Evolutionary conservation across 106 monocot genomes (phyloP), one percentile per base, ranked within the genome.

Genomic region (Allium cepa): DNA sequence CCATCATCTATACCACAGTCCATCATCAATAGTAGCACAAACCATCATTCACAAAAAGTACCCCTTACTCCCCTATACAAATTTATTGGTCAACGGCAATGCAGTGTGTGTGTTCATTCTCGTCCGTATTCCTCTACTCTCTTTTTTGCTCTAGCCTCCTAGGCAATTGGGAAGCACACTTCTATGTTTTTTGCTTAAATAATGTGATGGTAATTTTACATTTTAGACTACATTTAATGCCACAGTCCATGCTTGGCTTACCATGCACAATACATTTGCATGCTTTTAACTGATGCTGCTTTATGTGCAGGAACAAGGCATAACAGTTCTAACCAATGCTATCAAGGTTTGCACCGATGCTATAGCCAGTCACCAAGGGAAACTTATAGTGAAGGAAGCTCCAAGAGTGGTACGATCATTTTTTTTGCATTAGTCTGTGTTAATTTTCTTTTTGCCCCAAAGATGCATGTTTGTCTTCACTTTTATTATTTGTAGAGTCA

Each of bases 291-390:
- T 90, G 47, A 7, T 78, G 11, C 73, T 94, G 55, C 90, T 90
- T 77, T 90, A 94, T 70, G 82, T 80, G 14, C 80, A 90, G 93
- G 90, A 87, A 48, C 84, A 90, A 81, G 94, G 94, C 2, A 85
- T 90, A 52, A 66, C 69, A 14, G 62, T 94, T 75, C 78, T 94
- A 28, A 90, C 49, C 48, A 64, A 82, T 46, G 87, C 94, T 49
- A 83, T 94, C n/a, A 82, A 85, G 57, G 82, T 84, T 22, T 94
- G 94, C 72, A 78, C 72, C 6, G 78, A 87, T 69, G 82, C 66
- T 11, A 90, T 94, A 50, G 90, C 87, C 10, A 52, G 16, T 26
- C 78, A 94, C 79, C 85, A 87, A 61, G 94, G 94, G 17, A 94
- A 90, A 76, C 82, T 94, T 47, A 4, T 79, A 26, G 73, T 94